Evolutionary conservation across 208 protist species (phyloP).

Genomic region (Leishmania mexicana): DNA sequence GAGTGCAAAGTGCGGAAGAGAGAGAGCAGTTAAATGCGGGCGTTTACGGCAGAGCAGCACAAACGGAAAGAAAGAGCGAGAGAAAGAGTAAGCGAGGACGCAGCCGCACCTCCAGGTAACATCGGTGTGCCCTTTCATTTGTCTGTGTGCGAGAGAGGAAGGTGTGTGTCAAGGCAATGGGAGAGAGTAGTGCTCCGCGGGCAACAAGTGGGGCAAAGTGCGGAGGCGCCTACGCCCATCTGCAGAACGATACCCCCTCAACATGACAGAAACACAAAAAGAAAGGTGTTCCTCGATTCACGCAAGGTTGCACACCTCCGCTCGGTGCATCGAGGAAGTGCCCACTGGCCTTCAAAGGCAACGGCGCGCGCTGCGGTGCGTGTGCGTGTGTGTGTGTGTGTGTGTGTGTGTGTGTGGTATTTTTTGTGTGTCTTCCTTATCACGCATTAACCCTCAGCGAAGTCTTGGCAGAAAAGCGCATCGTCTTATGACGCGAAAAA

Average conservation of each 20-base stretch:
- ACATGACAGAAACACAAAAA: neutral
- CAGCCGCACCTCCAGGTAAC: neutral
- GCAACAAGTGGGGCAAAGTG: neutral
- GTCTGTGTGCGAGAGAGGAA: neutral
- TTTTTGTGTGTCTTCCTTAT: neutral
- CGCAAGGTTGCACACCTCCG: neutral
- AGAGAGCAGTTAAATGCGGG: neutral
- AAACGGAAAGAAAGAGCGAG: neutral
- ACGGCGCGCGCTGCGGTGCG: neutral
- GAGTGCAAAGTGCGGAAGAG: neutral
- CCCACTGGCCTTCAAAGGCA: neutral
- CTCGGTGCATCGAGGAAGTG: neutral
- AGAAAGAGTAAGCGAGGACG: neutral
- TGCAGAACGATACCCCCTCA: neutral
- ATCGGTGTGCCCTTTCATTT: neutral
- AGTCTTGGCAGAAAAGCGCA: neutral
- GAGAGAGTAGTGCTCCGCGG: neutral
- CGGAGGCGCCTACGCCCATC: neutral
- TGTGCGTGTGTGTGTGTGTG: neutral
- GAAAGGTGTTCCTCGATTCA: neutral
- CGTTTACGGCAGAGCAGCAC: neutral
- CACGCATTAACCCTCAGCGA: neutral
- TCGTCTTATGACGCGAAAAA: neutral
- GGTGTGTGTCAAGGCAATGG: neutral
- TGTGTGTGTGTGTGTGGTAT: neutral